Evolutionary conservation across 345 rosid genomes (phyloP).

Genomic region (Carallia pectinifolia): DNA sequence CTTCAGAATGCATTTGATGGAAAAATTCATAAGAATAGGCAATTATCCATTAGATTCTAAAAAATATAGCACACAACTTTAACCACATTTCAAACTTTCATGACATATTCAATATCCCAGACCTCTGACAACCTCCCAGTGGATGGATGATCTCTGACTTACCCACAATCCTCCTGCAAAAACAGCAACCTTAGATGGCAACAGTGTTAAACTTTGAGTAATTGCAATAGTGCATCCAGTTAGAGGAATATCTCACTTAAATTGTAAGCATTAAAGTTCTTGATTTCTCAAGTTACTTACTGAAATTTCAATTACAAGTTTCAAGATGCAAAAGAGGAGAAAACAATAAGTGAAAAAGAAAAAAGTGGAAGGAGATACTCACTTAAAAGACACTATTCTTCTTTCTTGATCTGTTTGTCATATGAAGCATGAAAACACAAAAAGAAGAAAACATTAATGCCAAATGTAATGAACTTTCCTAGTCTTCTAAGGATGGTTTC

Average conservation of each 20-base stretch:
- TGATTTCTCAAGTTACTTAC: slow-evolving; percentile 68
- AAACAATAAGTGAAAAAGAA: too few relatives aligned
- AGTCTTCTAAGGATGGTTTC: too few relatives aligned
- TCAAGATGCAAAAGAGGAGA: too few relatives aligned
- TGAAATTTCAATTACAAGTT: slow-evolving; percentile 20
- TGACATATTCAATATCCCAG: slow-evolving; percentile 95
- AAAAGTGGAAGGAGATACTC: too few relatives aligned
- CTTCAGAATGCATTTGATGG: background rate
- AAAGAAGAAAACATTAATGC: too few relatives aligned
- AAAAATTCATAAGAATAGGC: background rate
- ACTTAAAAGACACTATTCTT: too few relatives aligned
- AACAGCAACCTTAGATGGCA: slow-evolving; percentile 7
- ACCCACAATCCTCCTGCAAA: slow-evolving; percentile 54
- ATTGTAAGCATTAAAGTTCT: slow-evolving; percentile 63
- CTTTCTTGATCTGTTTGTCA: too few relatives aligned
- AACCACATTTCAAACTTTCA: slow-evolving; percentile 83
- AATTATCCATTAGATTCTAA: background rate
- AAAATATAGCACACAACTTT: slow-evolving; percentile 49
- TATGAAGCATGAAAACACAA: too few relatives aligned
- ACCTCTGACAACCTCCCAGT: slow-evolving; percentile 87
- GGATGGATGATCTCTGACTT: slow-evolving; percentile 73
- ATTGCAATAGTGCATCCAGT: background rate
- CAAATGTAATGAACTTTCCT: too few relatives aligned
- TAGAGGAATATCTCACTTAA: slow-evolving; percentile 45
- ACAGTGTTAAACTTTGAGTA: slow-evolving; percentile 8